Evolutionary conservation across 176 grass and related monocot species (phyloP), one percentile per base, ranked within the genome.

Genomic region (Oryza nivara): DNA sequence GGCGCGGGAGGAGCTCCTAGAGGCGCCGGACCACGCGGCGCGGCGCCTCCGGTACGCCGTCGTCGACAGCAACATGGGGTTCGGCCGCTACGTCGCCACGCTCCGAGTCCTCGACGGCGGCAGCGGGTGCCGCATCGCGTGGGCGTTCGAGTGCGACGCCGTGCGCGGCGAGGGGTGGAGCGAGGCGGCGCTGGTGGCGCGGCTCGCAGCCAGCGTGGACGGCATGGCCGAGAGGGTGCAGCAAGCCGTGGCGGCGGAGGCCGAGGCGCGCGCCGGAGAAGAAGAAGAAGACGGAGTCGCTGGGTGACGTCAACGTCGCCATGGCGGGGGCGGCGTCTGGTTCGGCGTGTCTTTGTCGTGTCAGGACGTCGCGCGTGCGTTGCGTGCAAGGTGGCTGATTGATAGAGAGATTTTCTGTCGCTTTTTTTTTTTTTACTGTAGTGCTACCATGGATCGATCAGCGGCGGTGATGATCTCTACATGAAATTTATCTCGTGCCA

Each of bases 61-160:
- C 17, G 64, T 73, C 7, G 92, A 72, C 45, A 91, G 78, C 79
- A 94, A 84, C 83, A 81, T 91, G 65, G 88, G 88, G 10, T 83
- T 94, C 71, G 73, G 88, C 72, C 58, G 81, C 44, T 94, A 91
- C 84, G 74, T 83, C 14, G 88, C 74, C 30, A 78, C 76, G 46
- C 81, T 94, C 45, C 84, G 71, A 68, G 86, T 88, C 75, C n/a
- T 28, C 65, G 49, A 17, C 30, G 56, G 20, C 28, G 81, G 36
- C 56, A 82, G 61, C 56, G 84, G 89, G 64, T 91, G 89, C 80
- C 11, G 77, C 38, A 80, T 94, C 30, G 81, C 84, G 80, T 94
- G 89, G 92, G 78, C 72, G 76, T 91, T 91, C 73, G 86, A 87
- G 19, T 88, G 83, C 54, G 92, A 91, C 20, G 80, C 92, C 46